phyloP scores from a whole-genome alignment of 2,329 filamentous ascomycete species.

The Colletotrichum destructivum region DNA sequence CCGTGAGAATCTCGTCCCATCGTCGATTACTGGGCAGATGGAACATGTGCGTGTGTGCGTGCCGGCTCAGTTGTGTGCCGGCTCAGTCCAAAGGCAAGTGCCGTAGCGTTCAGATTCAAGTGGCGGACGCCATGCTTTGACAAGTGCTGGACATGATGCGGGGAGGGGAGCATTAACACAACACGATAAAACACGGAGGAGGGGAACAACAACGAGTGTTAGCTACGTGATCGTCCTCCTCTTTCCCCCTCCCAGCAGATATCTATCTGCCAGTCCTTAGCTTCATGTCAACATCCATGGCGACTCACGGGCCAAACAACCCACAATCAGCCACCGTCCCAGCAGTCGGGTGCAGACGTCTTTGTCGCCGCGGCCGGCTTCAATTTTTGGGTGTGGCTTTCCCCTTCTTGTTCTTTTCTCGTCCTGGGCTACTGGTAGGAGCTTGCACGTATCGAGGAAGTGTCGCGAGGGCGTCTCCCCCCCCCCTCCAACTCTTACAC shows the following conservation, averaged over 20 bases:
- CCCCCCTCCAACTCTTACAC: too few species aligned
- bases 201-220: background rate
- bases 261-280: background rate
- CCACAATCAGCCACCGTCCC: constrained; percentile 1
- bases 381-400: constrained; percentile 14
- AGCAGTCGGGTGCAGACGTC: background rate
- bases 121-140: too few species aligned
- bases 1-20: background rate
- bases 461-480: constrained; percentile 10
- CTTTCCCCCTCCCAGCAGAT: background rate
- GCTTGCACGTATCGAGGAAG: constrained; percentile 21
- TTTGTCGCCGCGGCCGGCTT: constrained; percentile 5
- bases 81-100: too few species aligned
- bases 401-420: background rate
- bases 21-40: background rate
- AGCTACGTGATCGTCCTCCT: too few species aligned
- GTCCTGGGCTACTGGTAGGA: background rate
- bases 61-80: background rate
- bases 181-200: too few species aligned
- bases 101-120: too few species aligned
- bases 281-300: background rate
- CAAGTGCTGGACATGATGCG: too few species aligned
- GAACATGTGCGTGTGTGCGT: background rate
- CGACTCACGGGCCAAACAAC: background rate
- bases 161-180: too few species aligned